Percentiles rank a stretch among this genome's conserved stretches.
Evolutionary conservation across 805 yeast species (phyloP).

Genomic region (Teunomyces atbi): DNA sequence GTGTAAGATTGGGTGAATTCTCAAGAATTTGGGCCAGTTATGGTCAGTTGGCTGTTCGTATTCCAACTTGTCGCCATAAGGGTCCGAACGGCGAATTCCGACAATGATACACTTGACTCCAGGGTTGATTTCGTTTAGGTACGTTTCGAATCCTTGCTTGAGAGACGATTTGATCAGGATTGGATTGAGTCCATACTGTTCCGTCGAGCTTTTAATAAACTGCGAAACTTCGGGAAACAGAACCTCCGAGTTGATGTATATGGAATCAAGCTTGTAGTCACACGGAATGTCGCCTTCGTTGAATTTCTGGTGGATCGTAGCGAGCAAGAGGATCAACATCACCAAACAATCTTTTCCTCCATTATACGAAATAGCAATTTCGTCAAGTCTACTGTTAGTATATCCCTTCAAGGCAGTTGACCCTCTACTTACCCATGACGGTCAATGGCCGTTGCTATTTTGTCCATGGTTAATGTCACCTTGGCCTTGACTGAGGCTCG

Average conservation of each 20-base stretch:
- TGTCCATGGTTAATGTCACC: conserved; percentile 25
- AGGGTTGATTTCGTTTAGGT: conserved; percentile 48
- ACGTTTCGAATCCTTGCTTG: conserved; percentile 68
- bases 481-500: conserved; percentile 27
- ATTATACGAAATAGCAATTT: conserved; percentile 80
- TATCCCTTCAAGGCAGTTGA: too few species aligned
- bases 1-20: conserved; percentile 85
- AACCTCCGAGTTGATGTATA: conserved; percentile 72
- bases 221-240: conserved; percentile 69
- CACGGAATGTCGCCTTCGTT: conserved; percentile 17
- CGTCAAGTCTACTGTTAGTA: conserved; percentile 33
- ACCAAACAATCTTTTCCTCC: conserved; percentile 98
- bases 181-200: conserved; percentile 53
- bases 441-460: conserved; percentile 27
- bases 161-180: conserved; percentile 47
- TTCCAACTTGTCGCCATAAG: conserved; percentile 61
- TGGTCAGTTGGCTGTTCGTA: conserved; percentile 77
- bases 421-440: conserved; percentile 35
- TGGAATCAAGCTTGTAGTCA: conserved; percentile 49
- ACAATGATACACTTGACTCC: conserved; percentile 73
- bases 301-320: conserved; percentile 41
- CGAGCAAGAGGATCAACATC: conserved; percentile 71
- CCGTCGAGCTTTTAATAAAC: conserved; percentile 59
- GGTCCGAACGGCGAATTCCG: conserved; percentile 87
- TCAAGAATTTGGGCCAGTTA: conserved; percentile 84